phyloP scores from a whole-genome alignment of 768 basidiomycete genomes.

The Lentinula aciculospora region DNA sequence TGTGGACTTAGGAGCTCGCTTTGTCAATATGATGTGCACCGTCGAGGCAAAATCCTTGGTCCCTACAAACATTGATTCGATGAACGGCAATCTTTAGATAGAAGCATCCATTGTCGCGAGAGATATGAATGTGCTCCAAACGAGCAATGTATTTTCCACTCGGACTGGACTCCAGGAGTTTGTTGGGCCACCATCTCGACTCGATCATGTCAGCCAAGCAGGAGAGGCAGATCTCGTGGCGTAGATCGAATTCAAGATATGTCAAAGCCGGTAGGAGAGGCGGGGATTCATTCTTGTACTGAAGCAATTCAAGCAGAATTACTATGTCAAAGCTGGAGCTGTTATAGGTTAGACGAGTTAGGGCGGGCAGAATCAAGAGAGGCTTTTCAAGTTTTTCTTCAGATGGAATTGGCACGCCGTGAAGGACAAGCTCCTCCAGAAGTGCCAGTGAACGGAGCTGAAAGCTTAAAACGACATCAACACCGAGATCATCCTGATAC shows the following conservation, averaged over 20 bases:
- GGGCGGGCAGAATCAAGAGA: no score
- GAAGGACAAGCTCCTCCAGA: no score
- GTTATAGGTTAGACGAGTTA: not conserved
- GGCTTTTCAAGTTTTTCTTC: no score
- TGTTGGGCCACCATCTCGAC: not conserved
- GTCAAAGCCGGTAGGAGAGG: not conserved
- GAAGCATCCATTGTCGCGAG: not conserved
- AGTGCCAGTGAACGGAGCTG: no score
- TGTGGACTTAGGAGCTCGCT: no score
- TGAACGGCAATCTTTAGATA: not conserved
- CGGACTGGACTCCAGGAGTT: not conserved
- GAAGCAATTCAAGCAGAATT: not conserved
- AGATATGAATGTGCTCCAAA: not conserved
- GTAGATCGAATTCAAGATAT: not conserved
- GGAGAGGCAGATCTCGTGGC: no score
- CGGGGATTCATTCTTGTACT: not conserved
- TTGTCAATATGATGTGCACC: no score
- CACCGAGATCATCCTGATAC: no score
- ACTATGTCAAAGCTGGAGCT: not conserved
- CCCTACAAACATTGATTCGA: no score
- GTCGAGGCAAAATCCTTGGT: no score
- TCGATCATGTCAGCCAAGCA: not conserved
- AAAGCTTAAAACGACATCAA: no score
- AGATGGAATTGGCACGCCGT: no score
- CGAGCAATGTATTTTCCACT: not conserved